Evolutionary conservation across 1,139 yeast genomes (phyloP), one percentile per base, ranked within the genome.

Genomic region (Waltiozyma sp.): DNA sequence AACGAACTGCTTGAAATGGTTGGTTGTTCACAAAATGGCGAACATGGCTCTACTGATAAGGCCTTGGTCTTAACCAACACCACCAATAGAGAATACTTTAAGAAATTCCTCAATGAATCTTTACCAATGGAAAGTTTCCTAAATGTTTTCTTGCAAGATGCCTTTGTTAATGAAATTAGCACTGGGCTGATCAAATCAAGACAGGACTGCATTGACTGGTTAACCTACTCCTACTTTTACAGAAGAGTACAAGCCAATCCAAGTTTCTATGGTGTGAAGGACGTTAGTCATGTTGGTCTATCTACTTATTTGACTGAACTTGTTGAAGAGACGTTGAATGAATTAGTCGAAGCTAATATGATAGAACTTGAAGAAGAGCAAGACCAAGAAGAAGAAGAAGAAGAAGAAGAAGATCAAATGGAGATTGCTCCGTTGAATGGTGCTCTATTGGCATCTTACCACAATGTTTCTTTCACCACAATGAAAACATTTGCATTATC

Each of bases 161-260:
- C 75, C 0, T 70, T 91, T 40, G 62, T 84, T 38, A 73, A 76
- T 37, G 97, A 88, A 51, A 78, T 88, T 15, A 74, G 83, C 41
- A 74, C 78, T 14, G 69, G 75, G 2, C 68, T 79, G n/a, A 72
- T 91, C 45, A 72, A 69, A 41, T 69, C 75, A 6, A 77, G 85
- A 55, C 96, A 89, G 54, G 94, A 85, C 50, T 85, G 95, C 50
- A 75, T 93, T 47, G 96, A 89, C 55, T 86, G 95, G 93, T 58
- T 93, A 37, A 84, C 96, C 0, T 85, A 75, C 60, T 75, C 95
- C 0, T 84, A 79, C 53, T 85, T 88, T 56, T 93, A 86, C 62
- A 69, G 94, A 49, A 67, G 97, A 42, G 60, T 91, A 21, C 81
- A 78, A 45, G 70, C 76, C 38, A 93, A 93, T 57, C 97, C 98